These are phyloP conservation scores for Apiospora marii DNA, from an alignment of 2,329 filamentous ascomycete species.

Conservation along the genomic window DNA sequence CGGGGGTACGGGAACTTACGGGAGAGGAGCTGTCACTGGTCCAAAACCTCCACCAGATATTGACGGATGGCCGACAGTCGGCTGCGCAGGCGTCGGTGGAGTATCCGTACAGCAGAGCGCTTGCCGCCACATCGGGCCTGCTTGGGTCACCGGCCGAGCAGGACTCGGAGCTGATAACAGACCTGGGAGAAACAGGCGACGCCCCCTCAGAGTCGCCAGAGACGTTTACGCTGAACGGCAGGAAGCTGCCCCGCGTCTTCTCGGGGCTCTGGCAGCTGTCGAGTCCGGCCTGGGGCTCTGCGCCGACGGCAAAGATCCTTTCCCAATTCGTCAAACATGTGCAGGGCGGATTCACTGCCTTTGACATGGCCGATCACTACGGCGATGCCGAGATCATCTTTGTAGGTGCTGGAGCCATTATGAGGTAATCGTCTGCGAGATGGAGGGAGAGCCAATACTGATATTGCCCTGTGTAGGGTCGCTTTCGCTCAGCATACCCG, in stretches of 20 bases:
- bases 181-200: neutral
- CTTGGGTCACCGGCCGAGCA: neutral
- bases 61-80: conserved; percentile 6
- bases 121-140: conserved; percentile 19
- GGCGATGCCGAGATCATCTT: conserved; percentile 45
- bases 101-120: conserved; percentile 24
- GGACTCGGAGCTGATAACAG: neutral
- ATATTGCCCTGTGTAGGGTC: conserved; percentile 39
- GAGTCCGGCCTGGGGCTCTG: conserved; percentile 41
- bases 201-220: conserved; percentile 26
- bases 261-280: conserved; percentile 43
- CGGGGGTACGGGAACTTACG: conserved; percentile 33
- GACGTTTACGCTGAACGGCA: conserved; percentile 33
- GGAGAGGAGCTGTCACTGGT: conserved; percentile 28
- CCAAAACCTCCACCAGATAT: conserved; percentile 3
- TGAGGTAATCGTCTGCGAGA: too few relatives aligned
- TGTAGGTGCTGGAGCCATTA: too few relatives aligned
- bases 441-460: neutral
- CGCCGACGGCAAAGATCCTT: conserved; percentile 37
- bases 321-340: conserved; percentile 37
- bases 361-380: conserved; percentile 49
- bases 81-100: neutral
- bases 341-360: conserved; percentile 37
- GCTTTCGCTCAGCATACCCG: conserved; percentile 36
- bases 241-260: conserved; percentile 38